Base-by-base conservation (phyloP, 495 filamentous ascomycete species). In the Annulohypoxylon nitens region DNA sequence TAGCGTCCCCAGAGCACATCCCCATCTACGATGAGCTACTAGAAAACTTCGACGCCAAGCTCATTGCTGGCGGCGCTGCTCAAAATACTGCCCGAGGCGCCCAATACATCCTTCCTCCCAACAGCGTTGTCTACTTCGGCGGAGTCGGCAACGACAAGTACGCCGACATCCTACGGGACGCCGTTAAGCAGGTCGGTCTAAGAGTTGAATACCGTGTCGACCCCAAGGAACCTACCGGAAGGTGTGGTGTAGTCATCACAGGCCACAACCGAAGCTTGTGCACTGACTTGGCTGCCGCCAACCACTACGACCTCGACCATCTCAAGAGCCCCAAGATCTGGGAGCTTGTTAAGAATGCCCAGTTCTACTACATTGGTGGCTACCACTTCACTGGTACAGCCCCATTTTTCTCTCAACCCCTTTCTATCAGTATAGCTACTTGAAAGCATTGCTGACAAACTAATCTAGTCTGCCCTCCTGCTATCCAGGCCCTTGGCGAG, bases 51-150 rank as follows among this genome's bases (percentile, higher is more conserved):
- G 88, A 95, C 74, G 94, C 94, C 70, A 97, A 97, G 85, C 87
- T 97, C 79, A 94, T 99, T 81, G 93, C 96, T 63, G 96, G 96
- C 77, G 96, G 96, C 79, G 97, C 97, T 67, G 96, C 97, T 26
- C 96, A 99, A 83, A 99, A 99, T 89, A 95, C 95, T 64, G 96
- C 97, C 75, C 92, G 96, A 76, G 96, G 96, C 77, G 97, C 95
- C 64, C 93, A 97, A 90, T 99, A 99, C 85, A 88, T 98, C 51
- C 93, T 99, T 59, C 91, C 93, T 11, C 85, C 91, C 30, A 89
- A 97, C 80, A 94, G 91, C 58, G 91, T 94, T 78, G 86, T 97
- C 79, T 99, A 94, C 88, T 88, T 98, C 74, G 96, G 96, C 76
- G 93, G 95, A 78, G 92, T 97, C 58, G 96, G 96, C 71, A 86